Evolutionary conservation across 2,329 filamentous ascomycete species (phyloP).

Genomic region (Chaetomiaceae sp.): DNA sequence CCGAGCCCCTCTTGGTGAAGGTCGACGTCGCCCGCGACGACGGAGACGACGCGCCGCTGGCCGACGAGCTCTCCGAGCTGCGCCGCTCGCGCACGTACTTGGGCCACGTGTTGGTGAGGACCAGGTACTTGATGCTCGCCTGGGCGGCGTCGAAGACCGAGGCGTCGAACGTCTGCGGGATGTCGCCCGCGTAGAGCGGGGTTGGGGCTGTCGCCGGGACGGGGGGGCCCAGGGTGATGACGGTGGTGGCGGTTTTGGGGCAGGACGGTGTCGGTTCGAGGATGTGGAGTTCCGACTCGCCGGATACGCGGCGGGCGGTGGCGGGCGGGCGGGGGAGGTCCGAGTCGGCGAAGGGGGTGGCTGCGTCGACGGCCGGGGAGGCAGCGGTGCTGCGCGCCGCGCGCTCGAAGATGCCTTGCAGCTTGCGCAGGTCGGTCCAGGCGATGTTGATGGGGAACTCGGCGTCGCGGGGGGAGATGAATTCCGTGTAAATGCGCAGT

Average conservation of each 20-base stretch:
- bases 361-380: slow-evolving; percentile 34
- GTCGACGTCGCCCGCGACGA: neutral
- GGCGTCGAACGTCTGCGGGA: slow-evolving; percentile 46
- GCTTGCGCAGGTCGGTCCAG: slow-evolving; percentile 48
- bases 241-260: neutral
- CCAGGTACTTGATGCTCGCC: slow-evolving; percentile 60
- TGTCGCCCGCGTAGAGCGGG: slow-evolving; percentile 36
- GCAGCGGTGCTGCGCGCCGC: slow-evolving; percentile 46
- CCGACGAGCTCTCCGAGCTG: slow-evolving; percentile 15
- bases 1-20: neutral
- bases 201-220: neutral
- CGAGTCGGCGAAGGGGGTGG: slow-evolving; percentile 40
- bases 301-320: neutral
- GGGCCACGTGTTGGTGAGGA: slow-evolving; percentile 65
- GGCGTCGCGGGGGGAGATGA: slow-evolving; percentile 57
- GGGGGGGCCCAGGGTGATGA: neutral
- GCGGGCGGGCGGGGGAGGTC: neutral
- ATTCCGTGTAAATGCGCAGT: slow-evolving; percentile 57
- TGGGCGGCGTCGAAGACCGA: slow-evolving; percentile 57
- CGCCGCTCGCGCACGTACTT: slow-evolving; percentile 45
- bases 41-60: neutral
- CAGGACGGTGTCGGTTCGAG: neutral
- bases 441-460: slow-evolving; percentile 66
- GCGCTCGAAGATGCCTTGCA: slow-evolving; percentile 54
- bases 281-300: slow-evolving; percentile 19